phyloP scores from a whole-genome alignment of 1,139 yeast genomes.

The Magnusiomyces suaveolens region DNA sequence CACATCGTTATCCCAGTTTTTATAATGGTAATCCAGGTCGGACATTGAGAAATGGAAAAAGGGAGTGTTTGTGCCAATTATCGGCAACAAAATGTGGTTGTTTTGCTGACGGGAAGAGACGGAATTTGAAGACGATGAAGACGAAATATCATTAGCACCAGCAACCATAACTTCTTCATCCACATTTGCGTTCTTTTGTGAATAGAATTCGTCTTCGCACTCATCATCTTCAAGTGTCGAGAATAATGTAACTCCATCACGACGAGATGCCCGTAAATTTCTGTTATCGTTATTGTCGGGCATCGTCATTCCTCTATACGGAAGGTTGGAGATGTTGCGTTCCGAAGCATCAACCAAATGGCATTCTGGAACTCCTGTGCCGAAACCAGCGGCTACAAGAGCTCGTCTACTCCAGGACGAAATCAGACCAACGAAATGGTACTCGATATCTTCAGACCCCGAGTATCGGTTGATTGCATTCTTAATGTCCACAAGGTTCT shows the following conservation, averaged over 20 bases:
- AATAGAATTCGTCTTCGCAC: neutral
- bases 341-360: constrained; percentile 3
- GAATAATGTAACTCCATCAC: neutral
- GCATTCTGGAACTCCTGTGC: constrained; percentile 34
- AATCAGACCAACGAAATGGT: constrained; percentile 77
- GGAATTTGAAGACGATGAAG: too few species aligned
- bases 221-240: neutral
- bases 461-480: constrained; percentile 66
- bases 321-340: neutral
- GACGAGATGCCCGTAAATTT: too few species aligned
- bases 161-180: neutral
- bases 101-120: neutral
- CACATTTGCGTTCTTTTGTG: neutral
- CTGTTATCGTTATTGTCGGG: neutral
- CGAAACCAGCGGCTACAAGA: constrained; percentile 70
- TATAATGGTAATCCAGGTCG: constrained; percentile 45
- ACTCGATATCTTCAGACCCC: constrained; percentile 66
- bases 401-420: constrained; percentile 83
- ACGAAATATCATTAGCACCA: too few species aligned
- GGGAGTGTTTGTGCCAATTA: constrained; percentile 66
- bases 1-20: too few species aligned
- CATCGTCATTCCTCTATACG: neutral
- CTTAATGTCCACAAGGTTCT: constrained; percentile 65
- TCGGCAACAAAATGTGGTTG: constrained; percentile 37
- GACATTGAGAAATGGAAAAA: constrained; percentile 86